phyloP scores from a whole-genome alignment of 495 filamentous ascomycete species.

The Hyphodiscus hymeniophilus region DNA sequence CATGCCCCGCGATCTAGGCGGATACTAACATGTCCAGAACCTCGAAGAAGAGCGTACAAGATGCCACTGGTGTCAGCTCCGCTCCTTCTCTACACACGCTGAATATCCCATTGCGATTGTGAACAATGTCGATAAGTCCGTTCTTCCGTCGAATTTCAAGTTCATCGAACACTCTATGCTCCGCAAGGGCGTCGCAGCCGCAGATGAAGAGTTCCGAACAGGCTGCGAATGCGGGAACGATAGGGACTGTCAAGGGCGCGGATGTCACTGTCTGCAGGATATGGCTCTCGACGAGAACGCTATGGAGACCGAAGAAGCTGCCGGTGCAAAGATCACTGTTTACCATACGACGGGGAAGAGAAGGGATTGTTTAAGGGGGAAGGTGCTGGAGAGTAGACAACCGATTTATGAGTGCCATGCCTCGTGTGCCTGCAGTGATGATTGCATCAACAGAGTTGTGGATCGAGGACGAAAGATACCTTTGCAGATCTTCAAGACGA shows the following conservation, averaged over 20 bases:
- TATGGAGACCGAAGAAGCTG: constrained; percentile 1
- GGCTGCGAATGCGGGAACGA: constrained; percentile 44
- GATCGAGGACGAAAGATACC: constrained; percentile 66
- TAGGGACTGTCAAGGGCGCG: constrained; percentile 37
- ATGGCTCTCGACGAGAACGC: constrained; percentile 24
- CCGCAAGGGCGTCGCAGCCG: constrained; percentile 34
- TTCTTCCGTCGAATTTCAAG: constrained; percentile 40
- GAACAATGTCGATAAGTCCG: constrained; percentile 36
- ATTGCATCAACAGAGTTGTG: constrained; percentile 76
- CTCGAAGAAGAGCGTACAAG: neutral
- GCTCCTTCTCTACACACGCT: constrained; percentile 32
- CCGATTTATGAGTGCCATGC: constrained; percentile 80
- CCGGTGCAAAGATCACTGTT: constrained; percentile 22
- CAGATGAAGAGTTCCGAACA: constrained; percentile 39
- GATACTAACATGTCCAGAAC: too few species aligned
- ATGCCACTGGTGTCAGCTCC: constrained; percentile 47
- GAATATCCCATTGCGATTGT: constrained; percentile 23
- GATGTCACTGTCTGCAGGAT: constrained; percentile 46
- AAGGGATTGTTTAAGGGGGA: constrained; percentile 33
- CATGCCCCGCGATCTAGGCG: neutral
- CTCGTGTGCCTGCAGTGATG: constrained; percentile 53
- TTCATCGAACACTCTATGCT: constrained; percentile 43
- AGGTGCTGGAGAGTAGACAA: constrained; percentile 39
- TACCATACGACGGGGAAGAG: constrained; percentile 35
- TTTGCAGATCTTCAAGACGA: constrained; percentile 76